Percentiles rank a stretch among this genome's conserved stretches.
Evolutionary conservation across 352 stramenopile genomes (phyloP).

Genomic region (Globisporangium alternatum): DNA sequence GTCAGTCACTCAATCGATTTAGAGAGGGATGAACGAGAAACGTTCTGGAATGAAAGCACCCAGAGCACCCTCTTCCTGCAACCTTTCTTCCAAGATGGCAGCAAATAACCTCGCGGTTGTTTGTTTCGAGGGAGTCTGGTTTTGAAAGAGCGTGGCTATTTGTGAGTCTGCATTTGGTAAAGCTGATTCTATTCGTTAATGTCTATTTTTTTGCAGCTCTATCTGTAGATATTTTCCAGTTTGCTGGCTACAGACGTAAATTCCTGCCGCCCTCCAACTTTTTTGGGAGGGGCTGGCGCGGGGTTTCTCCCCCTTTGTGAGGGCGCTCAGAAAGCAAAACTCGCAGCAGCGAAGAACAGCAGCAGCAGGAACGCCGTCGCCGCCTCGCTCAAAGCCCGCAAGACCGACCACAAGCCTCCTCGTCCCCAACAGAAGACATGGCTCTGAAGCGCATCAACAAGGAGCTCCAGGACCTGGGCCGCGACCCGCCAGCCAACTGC

Average conservation of each 20-base stretch:
- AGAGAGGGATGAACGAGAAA: constrained; percentile 7
- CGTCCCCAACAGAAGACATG: constrained; percentile 40
- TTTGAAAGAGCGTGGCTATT: not conserved
- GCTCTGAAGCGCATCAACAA: constrained; percentile 96
- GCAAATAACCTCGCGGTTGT: no score
- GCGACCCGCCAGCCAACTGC: constrained; percentile 98
- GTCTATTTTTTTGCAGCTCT: not conserved
- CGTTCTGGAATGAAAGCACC: constrained; percentile 11
- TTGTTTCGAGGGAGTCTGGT: not conserved
- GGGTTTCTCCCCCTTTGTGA: constrained; percentile 22
- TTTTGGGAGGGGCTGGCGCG: constrained; percentile 13
- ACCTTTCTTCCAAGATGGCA: not conserved
- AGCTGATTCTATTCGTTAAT: no score
- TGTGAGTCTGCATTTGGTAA: not conserved
- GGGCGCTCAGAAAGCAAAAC: constrained; percentile 33
- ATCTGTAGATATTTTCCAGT: not conserved
- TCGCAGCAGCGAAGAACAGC: constrained; percentile 31
- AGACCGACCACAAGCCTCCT: not conserved
- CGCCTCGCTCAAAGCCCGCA: not conserved
- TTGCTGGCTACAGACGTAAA: not conserved
- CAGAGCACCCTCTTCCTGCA: not conserved
- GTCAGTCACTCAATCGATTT: not conserved
- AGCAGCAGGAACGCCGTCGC: constrained; percentile 15
- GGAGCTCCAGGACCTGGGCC: constrained; percentile 92
- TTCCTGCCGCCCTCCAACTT: not conserved